A percentile compares a stretch with the other conserved stretches of the same genome.
phyloP scores from a whole-genome alignment of 2,329 filamentous ascomycete genomes.

The Penicillium sp. region DNA sequence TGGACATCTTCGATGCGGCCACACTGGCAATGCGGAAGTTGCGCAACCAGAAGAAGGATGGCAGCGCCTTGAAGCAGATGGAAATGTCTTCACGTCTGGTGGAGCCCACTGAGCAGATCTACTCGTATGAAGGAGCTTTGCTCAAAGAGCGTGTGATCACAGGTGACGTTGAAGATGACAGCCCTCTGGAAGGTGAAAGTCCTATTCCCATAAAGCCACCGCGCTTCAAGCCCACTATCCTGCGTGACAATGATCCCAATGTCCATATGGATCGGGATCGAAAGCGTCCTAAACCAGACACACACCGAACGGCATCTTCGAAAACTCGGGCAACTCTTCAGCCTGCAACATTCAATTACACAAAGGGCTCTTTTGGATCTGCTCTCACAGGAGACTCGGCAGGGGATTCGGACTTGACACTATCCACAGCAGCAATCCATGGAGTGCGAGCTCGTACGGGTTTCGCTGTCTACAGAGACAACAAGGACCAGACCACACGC shows the following conservation, averaged over 20 bases:
- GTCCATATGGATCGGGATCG: slow-evolving; percentile 23
- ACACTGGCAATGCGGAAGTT: slow-evolving; percentile 44
- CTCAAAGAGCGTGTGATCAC: slow-evolving; percentile 43
- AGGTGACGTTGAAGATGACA: slow-evolving; percentile 45
- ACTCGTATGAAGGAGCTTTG: slow-evolving; percentile 40
- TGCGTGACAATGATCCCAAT: slow-evolving; percentile 32
- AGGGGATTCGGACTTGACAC: slow-evolving; percentile 28
- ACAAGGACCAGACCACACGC: slow-evolving; percentile 8
- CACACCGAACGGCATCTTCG: slow-evolving; percentile 1
- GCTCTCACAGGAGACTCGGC: slow-evolving; percentile 17
- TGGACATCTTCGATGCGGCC: slow-evolving; percentile 49
- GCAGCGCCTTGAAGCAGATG: slow-evolving; percentile 42
- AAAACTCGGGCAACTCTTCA: slow-evolving; percentile 2
- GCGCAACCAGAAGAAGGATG: slow-evolving; percentile 49
- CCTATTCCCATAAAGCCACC: slow-evolving; percentile 33
- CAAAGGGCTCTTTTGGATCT: slow-evolving; percentile 5
- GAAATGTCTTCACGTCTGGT: slow-evolving; percentile 40
- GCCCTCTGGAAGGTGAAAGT: slow-evolving; percentile 42
- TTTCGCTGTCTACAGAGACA: slow-evolving; percentile 37
- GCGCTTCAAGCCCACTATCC: slow-evolving; percentile 26
- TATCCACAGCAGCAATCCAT: slow-evolving; percentile 25
- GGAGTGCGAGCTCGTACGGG: slow-evolving; percentile 24
- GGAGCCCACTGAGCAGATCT: slow-evolving; percentile 44
- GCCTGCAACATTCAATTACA: background rate
- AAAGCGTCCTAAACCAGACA: slow-evolving; percentile 19